phyloP scores from a whole-genome alignment of 306 rosid species.

The Leucaena leucocephala region DNA sequence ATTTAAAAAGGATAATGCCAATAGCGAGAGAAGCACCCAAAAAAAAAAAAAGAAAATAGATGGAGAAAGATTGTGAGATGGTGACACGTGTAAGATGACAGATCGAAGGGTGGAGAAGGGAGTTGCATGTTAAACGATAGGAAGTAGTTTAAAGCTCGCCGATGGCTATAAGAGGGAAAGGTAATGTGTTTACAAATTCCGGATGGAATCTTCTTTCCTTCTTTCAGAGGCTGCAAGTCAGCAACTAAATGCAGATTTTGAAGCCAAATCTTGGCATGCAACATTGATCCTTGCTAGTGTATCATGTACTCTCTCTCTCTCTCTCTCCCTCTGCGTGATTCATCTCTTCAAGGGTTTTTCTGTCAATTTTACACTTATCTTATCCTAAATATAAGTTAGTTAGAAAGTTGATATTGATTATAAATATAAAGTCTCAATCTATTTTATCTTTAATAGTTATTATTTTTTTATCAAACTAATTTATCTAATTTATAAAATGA shows the following conservation, averaged over 20 bases:
- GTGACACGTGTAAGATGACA: not conserved
- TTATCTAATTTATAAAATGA: too few species aligned
- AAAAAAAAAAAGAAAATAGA: not conserved
- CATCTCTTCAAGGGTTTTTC: too few species aligned
- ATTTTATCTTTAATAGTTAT: too few species aligned
- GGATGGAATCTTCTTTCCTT: not conserved
- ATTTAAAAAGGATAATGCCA: not conserved
- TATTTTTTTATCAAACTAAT: too few species aligned
- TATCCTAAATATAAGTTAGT: too few species aligned
- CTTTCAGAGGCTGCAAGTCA: not conserved
- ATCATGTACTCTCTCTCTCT: not conserved
- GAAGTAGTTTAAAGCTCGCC: not conserved
- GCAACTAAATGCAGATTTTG: not conserved
- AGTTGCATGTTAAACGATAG: not conserved
- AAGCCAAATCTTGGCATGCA: not conserved
- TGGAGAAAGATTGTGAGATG: not conserved
- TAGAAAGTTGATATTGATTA: too few species aligned
- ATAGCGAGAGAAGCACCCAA: not conserved
- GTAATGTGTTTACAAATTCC: not conserved
- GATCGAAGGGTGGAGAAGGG: not conserved
- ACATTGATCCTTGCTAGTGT: not conserved
- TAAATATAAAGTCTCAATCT: too few species aligned
- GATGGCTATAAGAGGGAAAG: not conserved
- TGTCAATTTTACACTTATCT: too few species aligned
- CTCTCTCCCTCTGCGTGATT: not conserved